Percentiles rank a stretch among this genome's conserved stretches.
Conservation (phyloP, 768 basidiomycete species). For the Epithele typhae region DNA sequence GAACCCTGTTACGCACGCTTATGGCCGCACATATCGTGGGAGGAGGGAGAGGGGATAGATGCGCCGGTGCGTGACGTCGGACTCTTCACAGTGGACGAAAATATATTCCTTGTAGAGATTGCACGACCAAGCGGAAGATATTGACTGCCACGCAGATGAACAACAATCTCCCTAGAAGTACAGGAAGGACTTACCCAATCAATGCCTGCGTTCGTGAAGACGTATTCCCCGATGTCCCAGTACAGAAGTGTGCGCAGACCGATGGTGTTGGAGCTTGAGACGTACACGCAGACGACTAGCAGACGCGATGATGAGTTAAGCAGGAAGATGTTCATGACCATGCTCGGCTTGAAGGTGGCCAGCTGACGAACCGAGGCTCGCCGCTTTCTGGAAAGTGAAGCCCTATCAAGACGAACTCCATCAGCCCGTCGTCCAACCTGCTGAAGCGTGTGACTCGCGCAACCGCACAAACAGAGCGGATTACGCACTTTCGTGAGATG, state of each 20-base stretch:
- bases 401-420: slow-evolving; percentile 71
- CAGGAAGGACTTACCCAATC: slow-evolving; percentile 55
- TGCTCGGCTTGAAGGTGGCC: slow-evolving; percentile 59
- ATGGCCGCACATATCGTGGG: slow-evolving; percentile 23
- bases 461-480: too few species aligned
- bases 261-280: slow-evolving; percentile 47
- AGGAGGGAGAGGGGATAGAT: slow-evolving; percentile 54
- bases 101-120: slow-evolving; percentile 63
- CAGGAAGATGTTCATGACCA: slow-evolving; percentile 76
- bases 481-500: slow-evolving; percentile 25
- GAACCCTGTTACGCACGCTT: slow-evolving; percentile 10
- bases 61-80: slow-evolving; percentile 58
- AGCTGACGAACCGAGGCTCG: slow-evolving; percentile 50
- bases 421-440: slow-evolving; percentile 48
- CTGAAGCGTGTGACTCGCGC: too few species aligned
- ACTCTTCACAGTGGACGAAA: slow-evolving; percentile 72
- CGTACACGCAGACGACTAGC: slow-evolving; percentile 68
- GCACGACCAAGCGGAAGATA: slow-evolving; percentile 75
- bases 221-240: slow-evolving; percentile 62
- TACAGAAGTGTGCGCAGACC: slow-evolving; percentile 63
- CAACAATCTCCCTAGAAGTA: too few species aligned
- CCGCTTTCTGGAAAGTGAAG: slow-evolving; percentile 48
- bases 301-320: slow-evolving; percentile 59
- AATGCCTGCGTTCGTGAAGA: slow-evolving; percentile 71
- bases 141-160: slow-evolving; percentile 41